Conservation (phyloP, 2,329 filamentous ascomycete genomes). For the Pseudogymnoascus sp. region DNA sequence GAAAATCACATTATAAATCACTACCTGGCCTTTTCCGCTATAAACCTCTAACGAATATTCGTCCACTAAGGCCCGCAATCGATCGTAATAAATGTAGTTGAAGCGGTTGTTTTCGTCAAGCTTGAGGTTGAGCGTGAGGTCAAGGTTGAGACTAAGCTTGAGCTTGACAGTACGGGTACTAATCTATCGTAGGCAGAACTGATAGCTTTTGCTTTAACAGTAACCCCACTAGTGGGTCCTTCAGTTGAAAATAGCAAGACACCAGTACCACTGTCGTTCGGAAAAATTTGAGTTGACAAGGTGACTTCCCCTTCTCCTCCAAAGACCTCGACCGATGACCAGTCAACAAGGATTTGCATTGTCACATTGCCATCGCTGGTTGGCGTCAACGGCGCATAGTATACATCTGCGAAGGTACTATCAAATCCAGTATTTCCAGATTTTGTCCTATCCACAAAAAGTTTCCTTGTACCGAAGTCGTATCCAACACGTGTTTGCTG, state of each 20-base stretch:
- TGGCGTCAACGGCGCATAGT: background rate
- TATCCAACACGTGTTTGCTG: conserved; percentile 11
- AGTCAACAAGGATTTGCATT: conserved; percentile 11
- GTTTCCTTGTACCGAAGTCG: background rate
- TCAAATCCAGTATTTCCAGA: background rate
- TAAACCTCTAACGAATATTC: background rate
- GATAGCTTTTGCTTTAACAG: background rate
- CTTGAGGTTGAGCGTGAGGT: background rate
- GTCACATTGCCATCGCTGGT: background rate
- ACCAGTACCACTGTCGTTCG: background rate
- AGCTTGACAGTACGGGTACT: background rate
- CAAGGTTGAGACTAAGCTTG: background rate
- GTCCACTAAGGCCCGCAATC: background rate
- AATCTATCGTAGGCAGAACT: background rate
- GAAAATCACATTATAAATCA: background rate
- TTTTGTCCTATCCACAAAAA: conserved; percentile 7
- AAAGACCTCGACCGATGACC: conserved; percentile 11
- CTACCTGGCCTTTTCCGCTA: background rate
- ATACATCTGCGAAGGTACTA: background rate
- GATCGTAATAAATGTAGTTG: background rate
- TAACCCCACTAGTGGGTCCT: background rate
- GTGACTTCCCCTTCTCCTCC: conserved; percentile 10
- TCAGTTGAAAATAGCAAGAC: background rate
- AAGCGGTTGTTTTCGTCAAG: background rate
- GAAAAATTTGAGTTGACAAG: conserved; percentile 9